Percentiles rank a stretch among this genome's conserved stretches.
These are phyloP conservation scores for Ceratocystis ficicola DNA, from an alignment of 2,329 filamentous ascomycete species.

Conservation along the genomic window DNA sequence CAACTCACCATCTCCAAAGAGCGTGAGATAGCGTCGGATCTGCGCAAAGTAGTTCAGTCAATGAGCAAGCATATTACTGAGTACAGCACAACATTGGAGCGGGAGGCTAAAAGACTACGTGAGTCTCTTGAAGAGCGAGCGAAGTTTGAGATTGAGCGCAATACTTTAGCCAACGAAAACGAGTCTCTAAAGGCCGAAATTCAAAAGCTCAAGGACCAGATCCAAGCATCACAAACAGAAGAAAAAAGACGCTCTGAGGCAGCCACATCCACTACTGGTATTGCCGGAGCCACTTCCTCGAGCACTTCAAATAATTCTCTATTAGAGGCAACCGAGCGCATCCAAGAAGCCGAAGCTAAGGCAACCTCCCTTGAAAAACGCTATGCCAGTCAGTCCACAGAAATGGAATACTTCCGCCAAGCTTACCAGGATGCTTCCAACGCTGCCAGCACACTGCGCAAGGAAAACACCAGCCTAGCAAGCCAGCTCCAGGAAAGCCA, in stretches of 20 bases:
- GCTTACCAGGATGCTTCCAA: constrained; percentile 49
- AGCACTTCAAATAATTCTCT: constrained; percentile 2
- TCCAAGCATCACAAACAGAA: constrained; percentile 13
- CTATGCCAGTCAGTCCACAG: constrained; percentile 30
- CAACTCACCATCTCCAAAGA: constrained; percentile 33
- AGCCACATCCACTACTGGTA: background rate
- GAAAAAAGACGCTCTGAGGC: constrained; percentile 31
- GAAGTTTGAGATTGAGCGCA: constrained; percentile 36
- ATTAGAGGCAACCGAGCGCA: constrained; percentile 11
- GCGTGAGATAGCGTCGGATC: constrained; percentile 26
- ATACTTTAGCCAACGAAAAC: constrained; percentile 28
- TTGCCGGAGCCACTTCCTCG: background rate
- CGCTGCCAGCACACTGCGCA: constrained; percentile 34
- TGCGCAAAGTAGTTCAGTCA: constrained; percentile 33
- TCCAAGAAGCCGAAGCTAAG: constrained; percentile 13
- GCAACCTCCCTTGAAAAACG: constrained; percentile 29
- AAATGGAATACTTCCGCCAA: constrained; percentile 45
- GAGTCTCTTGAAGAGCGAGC: constrained; percentile 41
- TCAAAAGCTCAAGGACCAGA: constrained; percentile 29
- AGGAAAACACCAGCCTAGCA: constrained; percentile 38
- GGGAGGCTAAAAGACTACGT: constrained; percentile 38
- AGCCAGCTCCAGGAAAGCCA: constrained; percentile 33
- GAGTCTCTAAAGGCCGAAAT: constrained; percentile 28
- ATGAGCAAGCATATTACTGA: constrained; percentile 38
- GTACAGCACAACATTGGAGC: constrained; percentile 34